Percentiles rank a stretch among this genome's conserved stretches.
These are phyloP conservation scores for Metarhizium brunneum DNA, from an alignment of 2,329 filamentous ascomycete species.

Conservation along the genomic window DNA sequence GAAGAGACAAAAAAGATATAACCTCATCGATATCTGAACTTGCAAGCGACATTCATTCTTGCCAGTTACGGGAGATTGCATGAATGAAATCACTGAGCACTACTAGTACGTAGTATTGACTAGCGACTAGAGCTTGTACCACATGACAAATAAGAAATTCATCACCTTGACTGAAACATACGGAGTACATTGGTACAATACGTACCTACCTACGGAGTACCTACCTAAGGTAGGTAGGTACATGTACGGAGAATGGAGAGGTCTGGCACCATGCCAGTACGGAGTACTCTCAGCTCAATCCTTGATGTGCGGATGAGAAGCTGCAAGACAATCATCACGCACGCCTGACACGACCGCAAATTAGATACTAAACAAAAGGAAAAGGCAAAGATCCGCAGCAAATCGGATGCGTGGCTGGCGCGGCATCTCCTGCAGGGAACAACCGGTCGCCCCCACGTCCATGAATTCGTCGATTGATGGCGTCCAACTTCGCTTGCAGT, in stretches of 20 bases:
- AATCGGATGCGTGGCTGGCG: constrained; percentile 2
- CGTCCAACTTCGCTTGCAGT: background rate
- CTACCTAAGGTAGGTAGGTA: too few relatives aligned
- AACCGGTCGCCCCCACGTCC: background rate
- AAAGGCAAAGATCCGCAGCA: background rate
- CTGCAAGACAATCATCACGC: background rate
- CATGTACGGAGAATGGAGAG: too few relatives aligned
- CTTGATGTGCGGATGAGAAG: too few relatives aligned
- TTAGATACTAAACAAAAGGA: background rate
- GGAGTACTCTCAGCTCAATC: too few relatives aligned
- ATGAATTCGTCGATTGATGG: background rate
- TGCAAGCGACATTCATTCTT: background rate
- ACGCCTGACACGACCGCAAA: background rate
- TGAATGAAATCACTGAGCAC: too few relatives aligned
- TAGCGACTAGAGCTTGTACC: background rate
- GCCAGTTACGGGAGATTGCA: background rate
- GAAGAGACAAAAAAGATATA: background rate
- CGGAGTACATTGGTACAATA: background rate
- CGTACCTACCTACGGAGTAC: background rate
- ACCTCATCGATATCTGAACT: background rate
- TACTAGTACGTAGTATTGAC: background rate
- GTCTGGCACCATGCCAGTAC: too few relatives aligned
- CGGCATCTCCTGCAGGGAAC: background rate
- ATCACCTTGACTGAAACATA: background rate
- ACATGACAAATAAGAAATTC: background rate